Evolutionary conservation across 2,329 filamentous ascomycete genomes (phyloP).

Genomic region (Verticillium albo-atrum): DNA sequence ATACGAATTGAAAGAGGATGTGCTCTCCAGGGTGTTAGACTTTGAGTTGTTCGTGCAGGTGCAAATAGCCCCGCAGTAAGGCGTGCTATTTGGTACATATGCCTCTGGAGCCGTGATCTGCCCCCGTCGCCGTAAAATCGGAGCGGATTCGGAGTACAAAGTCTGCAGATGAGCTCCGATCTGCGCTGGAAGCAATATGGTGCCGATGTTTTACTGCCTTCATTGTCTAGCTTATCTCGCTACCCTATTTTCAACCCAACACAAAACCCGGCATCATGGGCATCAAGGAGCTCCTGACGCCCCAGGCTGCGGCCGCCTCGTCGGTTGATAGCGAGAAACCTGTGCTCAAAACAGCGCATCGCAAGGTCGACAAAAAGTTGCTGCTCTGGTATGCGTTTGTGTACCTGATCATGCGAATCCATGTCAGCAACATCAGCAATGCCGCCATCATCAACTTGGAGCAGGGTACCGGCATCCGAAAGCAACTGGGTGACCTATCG

Average conservation of each 20-base stretch:
- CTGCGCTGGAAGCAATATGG: too few relatives aligned
- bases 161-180: not conserved
- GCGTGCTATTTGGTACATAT: conserved; percentile 6
- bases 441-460: conserved; percentile 22
- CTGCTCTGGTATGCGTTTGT: conserved; percentile 18
- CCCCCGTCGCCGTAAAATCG: not conserved
- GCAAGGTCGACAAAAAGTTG: conserved; percentile 17
- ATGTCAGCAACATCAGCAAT: conserved; percentile 20
- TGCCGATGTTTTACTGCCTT: too few relatives aligned
- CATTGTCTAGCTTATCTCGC: too few relatives aligned
- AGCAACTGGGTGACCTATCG: conserved; percentile 16
- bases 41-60: not conserved
- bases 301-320: not conserved
- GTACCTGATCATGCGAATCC: conserved; percentile 19
- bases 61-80: conserved; percentile 12
- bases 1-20: too few relatives aligned
- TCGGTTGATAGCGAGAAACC: not conserved
- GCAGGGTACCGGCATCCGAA: conserved; percentile 17
- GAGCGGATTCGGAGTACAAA: not conserved
- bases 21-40: too few relatives aligned
- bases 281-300: not conserved
- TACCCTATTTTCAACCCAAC: not conserved
- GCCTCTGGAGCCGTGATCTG: not conserved
- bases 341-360: conserved; percentile 11
- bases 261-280: not conserved